Evolutionary conservation across 169 alveolate genomes (phyloP), one percentile per base, ranked within the genome.

Genomic region (Theileria equi): DNA sequence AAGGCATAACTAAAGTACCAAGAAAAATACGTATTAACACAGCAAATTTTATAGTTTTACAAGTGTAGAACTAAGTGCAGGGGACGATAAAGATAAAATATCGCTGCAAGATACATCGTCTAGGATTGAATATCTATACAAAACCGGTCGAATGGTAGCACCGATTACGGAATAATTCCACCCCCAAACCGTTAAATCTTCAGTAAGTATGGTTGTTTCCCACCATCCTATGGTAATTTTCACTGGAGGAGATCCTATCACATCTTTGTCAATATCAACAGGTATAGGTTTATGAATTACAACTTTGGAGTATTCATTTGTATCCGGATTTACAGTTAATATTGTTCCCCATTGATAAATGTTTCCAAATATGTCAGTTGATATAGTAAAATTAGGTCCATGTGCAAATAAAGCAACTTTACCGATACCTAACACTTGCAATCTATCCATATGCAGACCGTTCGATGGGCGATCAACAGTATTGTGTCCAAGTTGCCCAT

Each of bases 401-500:
- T 13, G n/a, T 13, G 45, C n/a, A 38, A 38, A 13, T 13, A 13
- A 13, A 13, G n/a, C n/a, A 38, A 38, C n/a, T 38, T 13, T 38
- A 38, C n/a, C 45, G n/a, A 38, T 38, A 38, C n/a, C n/a, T 38
- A 38, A 38, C n/a, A 38, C 45, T 13, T 38, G 45, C n/a, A 13
- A 13, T n/a, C 45, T 13, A 38, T 38, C 19, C n/a, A 38, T 38
- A 29, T 54, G 28, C 28, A 6, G 16, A 1, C 34, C 17, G 21
- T 31, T 60, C 3, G 26, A 11, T 10, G 34, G 68, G 44, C 58
- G n/a, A n/a, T n/a, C n/a, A n/a, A n/a, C n/a, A n/a, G n/a, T n/a
- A n/a, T n/a, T n/a, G n/a, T n/a, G 67, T 0, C 84, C 84, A 40
- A 74, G 54, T 41, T 74, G 84, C 19, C 84, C 84, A 48, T 74